phyloP scores from a whole-genome alignment of 306 rosid species.

The Senna siamea region DNA sequence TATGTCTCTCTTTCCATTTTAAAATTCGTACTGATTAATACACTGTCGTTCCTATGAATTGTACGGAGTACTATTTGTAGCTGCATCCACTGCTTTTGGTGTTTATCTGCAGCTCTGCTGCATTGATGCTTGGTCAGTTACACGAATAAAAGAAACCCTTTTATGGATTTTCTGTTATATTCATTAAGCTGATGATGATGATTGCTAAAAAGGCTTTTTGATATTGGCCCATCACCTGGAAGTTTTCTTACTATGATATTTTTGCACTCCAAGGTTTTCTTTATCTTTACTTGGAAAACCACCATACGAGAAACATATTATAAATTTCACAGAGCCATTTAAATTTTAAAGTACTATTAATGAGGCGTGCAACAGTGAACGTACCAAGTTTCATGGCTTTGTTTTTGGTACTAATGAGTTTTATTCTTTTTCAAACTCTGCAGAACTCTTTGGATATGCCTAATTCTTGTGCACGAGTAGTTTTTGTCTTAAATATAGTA shows the following conservation, averaged over 20 bases:
- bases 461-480: not conserved
- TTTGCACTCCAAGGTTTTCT: slow-evolving; percentile 3
- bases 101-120: too few relatives aligned
- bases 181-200: not conserved
- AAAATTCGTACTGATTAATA: not conserved
- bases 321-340: not conserved
- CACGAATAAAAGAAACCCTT: not conserved
- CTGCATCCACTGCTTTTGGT: slow-evolving; percentile 15
- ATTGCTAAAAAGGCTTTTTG: not conserved
- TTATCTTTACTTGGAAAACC: slow-evolving; percentile 11
- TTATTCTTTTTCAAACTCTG: not conserved
- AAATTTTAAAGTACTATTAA: not conserved
- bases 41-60: not conserved
- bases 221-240: not conserved
- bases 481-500: not conserved
- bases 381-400: not conserved
- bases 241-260: not conserved
- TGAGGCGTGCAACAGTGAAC: not conserved
- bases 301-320: not conserved
- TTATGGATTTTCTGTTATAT: slow-evolving; percentile 1
- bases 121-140: too few relatives aligned
- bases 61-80: slow-evolving; percentile 1
- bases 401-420: not conserved
- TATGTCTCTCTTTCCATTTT: slow-evolving; percentile 16
- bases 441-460: slow-evolving; percentile 1